phyloP scores from a whole-genome alignment of 2,329 filamentous ascomycete species.

The Teratosphaeria viscida region DNA sequence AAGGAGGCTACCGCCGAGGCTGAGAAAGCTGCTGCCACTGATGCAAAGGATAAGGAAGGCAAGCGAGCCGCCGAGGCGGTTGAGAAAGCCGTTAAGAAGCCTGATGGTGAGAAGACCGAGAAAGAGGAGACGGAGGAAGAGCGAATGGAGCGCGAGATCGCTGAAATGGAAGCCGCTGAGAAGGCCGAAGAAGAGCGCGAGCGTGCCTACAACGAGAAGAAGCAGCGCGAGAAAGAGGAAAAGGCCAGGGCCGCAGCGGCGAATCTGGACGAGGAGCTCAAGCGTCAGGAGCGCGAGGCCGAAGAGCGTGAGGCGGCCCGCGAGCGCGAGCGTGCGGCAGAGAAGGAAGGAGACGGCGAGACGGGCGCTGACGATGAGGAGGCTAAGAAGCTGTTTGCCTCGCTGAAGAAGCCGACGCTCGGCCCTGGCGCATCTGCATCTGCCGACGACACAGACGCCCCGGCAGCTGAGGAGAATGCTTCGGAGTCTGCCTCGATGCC shows the following conservation, averaged over 20 bases:
- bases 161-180: conserved; percentile 44
- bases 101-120: conserved; percentile 14
- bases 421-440: conserved; percentile 33
- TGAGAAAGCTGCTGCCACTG: conserved; percentile 35
- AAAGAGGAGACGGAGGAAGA: conserved; percentile 33
- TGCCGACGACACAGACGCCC: conserved; percentile 25
- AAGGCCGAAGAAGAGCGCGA: conserved; percentile 50
- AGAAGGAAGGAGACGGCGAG: conserved; percentile 12
- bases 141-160: conserved; percentile 48
- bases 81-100: conserved; percentile 33
- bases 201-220: conserved; percentile 64
- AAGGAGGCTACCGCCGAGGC: conserved; percentile 32
- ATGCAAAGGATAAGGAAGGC: conserved; percentile 30
- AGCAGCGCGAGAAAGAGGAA: conserved; percentile 47
- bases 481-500: conserved; percentile 17
- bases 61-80: conserved; percentile 24
- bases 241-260: conserved; percentile 42
- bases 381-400: conserved; percentile 37
- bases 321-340: conserved; percentile 25
- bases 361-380: conserved; percentile 19
- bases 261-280: conserved; percentile 43
- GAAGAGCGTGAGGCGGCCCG: conserved; percentile 37
- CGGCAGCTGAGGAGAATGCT: conserved; percentile 30
- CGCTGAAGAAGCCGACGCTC: conserved; percentile 39
- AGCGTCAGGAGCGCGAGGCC: conserved; percentile 39